These are phyloP conservation scores for Theileria luwenshuni DNA, from an alignment of 169 alveolate species.

Conservation along the genomic window DNA sequence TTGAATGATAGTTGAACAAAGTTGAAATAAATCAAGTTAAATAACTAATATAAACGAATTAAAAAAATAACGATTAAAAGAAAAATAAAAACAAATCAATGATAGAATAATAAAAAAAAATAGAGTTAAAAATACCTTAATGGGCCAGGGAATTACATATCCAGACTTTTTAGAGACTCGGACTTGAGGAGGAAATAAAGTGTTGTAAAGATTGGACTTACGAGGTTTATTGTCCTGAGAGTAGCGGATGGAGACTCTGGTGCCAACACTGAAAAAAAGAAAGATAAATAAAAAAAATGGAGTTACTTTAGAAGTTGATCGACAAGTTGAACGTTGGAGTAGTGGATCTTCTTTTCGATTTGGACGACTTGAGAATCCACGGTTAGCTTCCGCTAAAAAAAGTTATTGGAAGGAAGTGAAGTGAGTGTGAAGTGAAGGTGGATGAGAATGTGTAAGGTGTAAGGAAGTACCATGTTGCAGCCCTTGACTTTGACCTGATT, in stretches of 20 bases:
- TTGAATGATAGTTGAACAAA: neutral
- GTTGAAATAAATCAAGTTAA: neutral
- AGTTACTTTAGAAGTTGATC: conserved; percentile 80
- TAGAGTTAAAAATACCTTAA: conserved; percentile 42
- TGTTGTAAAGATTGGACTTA: conserved; percentile 25
- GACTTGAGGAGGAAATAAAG: conserved; percentile 60
- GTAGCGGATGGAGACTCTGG: conserved; percentile 69
- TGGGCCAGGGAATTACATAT: conserved; percentile 87
- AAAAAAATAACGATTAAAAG: too few relatives aligned
- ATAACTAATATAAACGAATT: too few relatives aligned
- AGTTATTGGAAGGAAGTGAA: too few relatives aligned
- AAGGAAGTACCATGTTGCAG: conserved; percentile 75
- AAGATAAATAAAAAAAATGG: too few relatives aligned
- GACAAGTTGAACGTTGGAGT: conserved; percentile 84
- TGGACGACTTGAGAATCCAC: conserved; percentile 73
- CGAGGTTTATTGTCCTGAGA: conserved; percentile 70
- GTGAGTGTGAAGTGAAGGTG: too few relatives aligned
- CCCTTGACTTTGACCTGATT: conserved; percentile 86
- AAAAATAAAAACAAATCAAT: too few relatives aligned
- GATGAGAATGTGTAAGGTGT: too few relatives aligned
- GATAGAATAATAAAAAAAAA: too few relatives aligned
- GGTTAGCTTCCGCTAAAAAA: conserved; percentile 61
- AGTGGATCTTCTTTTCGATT: conserved; percentile 85
- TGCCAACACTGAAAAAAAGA: conserved; percentile 65
- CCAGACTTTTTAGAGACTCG: conserved; percentile 87